A percentile compares a stretch with the other conserved stretches of the same genome.
Evolutionary conservation across 805 yeast genomes (phyloP).

Genomic region (Cyberlindnera amylophila): DNA sequence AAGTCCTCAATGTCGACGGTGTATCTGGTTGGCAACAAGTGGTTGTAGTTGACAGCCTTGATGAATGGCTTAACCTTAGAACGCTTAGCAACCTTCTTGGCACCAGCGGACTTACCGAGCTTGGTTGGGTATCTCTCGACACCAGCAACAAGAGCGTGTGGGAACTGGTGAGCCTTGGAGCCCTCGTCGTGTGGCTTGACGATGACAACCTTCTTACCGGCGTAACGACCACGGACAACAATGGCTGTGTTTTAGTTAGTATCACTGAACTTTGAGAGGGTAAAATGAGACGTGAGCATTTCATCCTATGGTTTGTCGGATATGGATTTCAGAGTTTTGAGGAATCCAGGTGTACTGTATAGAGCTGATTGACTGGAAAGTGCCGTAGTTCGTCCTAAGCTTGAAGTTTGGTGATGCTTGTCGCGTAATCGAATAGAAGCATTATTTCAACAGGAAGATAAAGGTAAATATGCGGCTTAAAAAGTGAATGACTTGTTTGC

Average conservation of each 20-base stretch:
- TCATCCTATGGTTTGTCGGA: no score
- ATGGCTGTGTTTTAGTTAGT: constrained; percentile 45
- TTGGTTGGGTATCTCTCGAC: constrained; percentile 97
- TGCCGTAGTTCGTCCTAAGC: no score
- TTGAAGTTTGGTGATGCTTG: no score
- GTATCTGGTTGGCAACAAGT: constrained; percentile 99
- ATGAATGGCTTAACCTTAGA: constrained; percentile 98
- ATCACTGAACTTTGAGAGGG: not conserved
- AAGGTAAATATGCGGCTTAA: no score
- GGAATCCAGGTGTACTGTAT: no score
- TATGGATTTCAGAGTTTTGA: no score
- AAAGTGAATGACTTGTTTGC: no score
- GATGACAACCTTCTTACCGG: constrained; percentile 99
- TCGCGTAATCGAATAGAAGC: no score
- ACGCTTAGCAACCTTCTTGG: constrained; percentile 95
- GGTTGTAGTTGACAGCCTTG: constrained; percentile 99
- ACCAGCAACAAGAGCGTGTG: constrained; percentile 99
- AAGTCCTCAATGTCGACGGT: constrained; percentile 93
- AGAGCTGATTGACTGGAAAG: no score
- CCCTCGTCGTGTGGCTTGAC: constrained; percentile 99
- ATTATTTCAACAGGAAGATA: no score
- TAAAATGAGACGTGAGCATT: not conserved
- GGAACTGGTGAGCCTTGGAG: constrained; percentile 97
- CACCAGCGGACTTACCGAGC: constrained; percentile 92
- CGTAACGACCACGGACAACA: constrained; percentile 99